Evolutionary conservation across 139 green algal species (phyloP), one percentile per base, ranked within the genome.

Genomic region (Chlorella sorokiniana): DNA sequence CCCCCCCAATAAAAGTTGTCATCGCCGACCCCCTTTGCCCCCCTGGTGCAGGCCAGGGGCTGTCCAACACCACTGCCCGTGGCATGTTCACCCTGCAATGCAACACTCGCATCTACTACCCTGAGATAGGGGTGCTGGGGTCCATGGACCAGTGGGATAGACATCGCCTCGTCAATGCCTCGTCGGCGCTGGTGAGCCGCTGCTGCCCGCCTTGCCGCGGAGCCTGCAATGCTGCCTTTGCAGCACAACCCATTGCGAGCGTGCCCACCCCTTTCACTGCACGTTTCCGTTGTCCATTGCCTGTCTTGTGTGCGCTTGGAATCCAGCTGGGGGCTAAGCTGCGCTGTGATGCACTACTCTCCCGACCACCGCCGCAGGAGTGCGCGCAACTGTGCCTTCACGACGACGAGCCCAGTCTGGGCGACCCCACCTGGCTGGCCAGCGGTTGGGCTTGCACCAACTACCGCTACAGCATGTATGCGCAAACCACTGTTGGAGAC

Each of bases 301-400:
- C n/a, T n/a, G n/a, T n/a, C n/a, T n/a, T n/a, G n/a, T n/a, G n/a
- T n/a, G n/a, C n/a, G n/a, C n/a, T n/a, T n/a, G n/a, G n/a, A n/a
- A n/a, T n/a, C n/a, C n/a, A n/a, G n/a, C n/a, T n/a, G n/a, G n/a
- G n/a, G n/a, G n/a, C n/a, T n/a, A n/a, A n/a, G n/a, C n/a, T n/a
- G n/a, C n/a, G n/a, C n/a, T n/a, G n/a, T n/a, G n/a, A n/a, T n/a
- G n/a, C n/a, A n/a, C n/a, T n/a, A n/a, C n/a, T n/a, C n/a, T n/a
- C n/a, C n/a, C n/a, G n/a, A n/a, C n/a, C n/a, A n/a, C n/a, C n/a
- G 1, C 67, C 25, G 67, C 42, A 76, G 69, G 69, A 62, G 6
- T 76, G 69, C 29, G 69, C 69, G 7, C 69, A 61, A 4, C 27
- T 25, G 9, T 76, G 69, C 69, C 69, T 76, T 7, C 69, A 76